Evolutionary conservation across 225 moss, liverwort and hornwort species (phyloP), one percentile per base, ranked within the genome.

Genomic region (Pseudoscleropodium purum): DNA sequence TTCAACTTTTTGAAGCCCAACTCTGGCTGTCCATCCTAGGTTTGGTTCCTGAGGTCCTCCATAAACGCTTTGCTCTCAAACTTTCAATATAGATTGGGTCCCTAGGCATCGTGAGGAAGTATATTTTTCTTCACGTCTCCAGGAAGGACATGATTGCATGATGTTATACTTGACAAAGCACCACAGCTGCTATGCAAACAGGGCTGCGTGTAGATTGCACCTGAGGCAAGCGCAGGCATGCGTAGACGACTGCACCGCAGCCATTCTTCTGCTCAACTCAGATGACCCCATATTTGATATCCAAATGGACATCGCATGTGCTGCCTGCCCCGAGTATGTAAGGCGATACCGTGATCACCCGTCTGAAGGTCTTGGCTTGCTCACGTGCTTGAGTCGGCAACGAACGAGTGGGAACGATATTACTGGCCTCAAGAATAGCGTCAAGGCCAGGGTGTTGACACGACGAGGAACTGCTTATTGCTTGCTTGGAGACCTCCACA

Each of bases 191-290:
- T 95, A 94, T 75, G 90, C 85, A 72, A 95, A 95, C 30, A 90
- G 95, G 59, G 94, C 95, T 60, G 93, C 91, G 39, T 94, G 94
- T 78, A 91, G 95, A 89, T 85, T 95, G 63, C 92, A 93, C 34
- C 79, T 91, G 3, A 95, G 91, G 79, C 95, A 92, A 87, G 82
- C 49, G 15, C 93, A 93, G 15, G 93, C 91, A 24, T 93, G 93
- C 79, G 75, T 95, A n/a, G 95, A 95, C 10, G 95, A 95, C 69
- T 89, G 95, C 91, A 93, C 88, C 10, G 88, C 91, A 25, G 85
- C 87, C 41, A 84, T 91, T 64, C 91, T 85, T 77, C 75, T 95
- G 62, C 90, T 95, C 25, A 86, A 87, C 37, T 92, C 89, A 17
- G 92, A 92, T 57, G 91, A 91, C 30, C 90, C 90, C 31, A 54